Conservation (phyloP, 305 asterid genomes). For the Lippia alba region DNA sequence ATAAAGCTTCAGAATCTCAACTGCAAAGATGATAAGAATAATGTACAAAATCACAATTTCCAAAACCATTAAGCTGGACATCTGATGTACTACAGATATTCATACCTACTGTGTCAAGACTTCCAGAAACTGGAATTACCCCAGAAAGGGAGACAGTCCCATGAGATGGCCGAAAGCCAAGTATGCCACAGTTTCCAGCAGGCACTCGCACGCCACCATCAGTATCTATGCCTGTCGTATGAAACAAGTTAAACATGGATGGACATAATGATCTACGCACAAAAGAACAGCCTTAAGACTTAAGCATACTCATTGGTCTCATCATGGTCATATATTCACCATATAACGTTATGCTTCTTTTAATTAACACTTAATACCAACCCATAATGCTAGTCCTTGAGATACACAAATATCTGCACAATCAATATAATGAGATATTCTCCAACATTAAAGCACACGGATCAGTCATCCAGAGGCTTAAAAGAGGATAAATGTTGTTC, state of each 20-base stretch:
- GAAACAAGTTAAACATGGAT: slow-evolving; percentile 27
- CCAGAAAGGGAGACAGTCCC: slow-evolving; percentile 80
- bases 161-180: slow-evolving; percentile 91
- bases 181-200: slow-evolving; percentile 92
- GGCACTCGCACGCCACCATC: slow-evolving; percentile 98
- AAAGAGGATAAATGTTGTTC: not conserved
- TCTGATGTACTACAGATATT: slow-evolving; percentile 17
- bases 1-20: slow-evolving; percentile 16
- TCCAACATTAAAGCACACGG: not conserved
- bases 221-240: slow-evolving; percentile 81
- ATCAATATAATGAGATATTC: not conserved
- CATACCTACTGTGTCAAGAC: slow-evolving; percentile 93
- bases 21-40: slow-evolving; percentile 12
- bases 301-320: not conserved
- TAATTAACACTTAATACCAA: not conserved
- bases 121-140: slow-evolving; percentile 78
- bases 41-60: not conserved
- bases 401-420: not conserved
- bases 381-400: not conserved
- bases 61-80: slow-evolving; percentile 10
- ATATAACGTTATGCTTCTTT: not conserved
- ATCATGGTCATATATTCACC: not conserved
- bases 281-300: slow-evolving; percentile 13
- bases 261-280: slow-evolving; percentile 1
- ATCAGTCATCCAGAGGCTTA: not conserved